Base-by-base conservation (phyloP, 805 yeast species). In the Wickerhamomyces subpelliculosus region DNA sequence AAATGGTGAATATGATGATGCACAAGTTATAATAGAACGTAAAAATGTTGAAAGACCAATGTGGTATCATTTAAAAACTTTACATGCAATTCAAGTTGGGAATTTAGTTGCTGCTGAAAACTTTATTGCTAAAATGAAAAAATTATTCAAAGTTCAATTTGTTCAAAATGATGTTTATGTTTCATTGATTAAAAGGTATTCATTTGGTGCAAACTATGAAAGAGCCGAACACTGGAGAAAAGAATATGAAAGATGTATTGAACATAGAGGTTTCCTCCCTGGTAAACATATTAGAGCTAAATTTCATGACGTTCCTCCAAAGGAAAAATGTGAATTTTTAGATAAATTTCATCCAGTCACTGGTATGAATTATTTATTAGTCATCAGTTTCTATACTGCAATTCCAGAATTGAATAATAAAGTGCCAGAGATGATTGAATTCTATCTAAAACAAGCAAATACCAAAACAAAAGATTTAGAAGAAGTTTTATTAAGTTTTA, bases 401-500 rank as follows among this genome's bases (percentile, higher is more conserved):
- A 29, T 4, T 5, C 8, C 19, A 4, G 23, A 17, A 18, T 13
- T 29, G 8, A 19, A 13, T 18, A 22, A 29, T 19, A 29, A 18
- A 29, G 32, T 42, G 23, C 41, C 49, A 1, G 34, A 42, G 13
- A 36, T 64, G 33, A 43, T 61, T 34, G 47, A 54, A 3, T 47
- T 48, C 27, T 58, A 53, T 34, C 22, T 61, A 5, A 37, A 38
- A 4, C 45, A 46, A 20, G 48, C 54, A 2, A 38, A 41, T 3
- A 39, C 51, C 0, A 38, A 46, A 1, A 22, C 40, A 3, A 47
- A 47, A 8, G 47, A 49, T 22, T 37, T 52, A 24, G 30, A 38
- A 11, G 38, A 39, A 18, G 27, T 55, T 13, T 39, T 62, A 2
- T 18, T 55, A 12, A 47, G 47, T 9, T 50, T 54, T 36, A 55